Percentiles rank a stretch among this genome's conserved stretches.
These are phyloP conservation scores for Tetradesmus obliquus DNA, from an alignment of 139 green algal genomes.

Conservation along the genomic window DNA sequence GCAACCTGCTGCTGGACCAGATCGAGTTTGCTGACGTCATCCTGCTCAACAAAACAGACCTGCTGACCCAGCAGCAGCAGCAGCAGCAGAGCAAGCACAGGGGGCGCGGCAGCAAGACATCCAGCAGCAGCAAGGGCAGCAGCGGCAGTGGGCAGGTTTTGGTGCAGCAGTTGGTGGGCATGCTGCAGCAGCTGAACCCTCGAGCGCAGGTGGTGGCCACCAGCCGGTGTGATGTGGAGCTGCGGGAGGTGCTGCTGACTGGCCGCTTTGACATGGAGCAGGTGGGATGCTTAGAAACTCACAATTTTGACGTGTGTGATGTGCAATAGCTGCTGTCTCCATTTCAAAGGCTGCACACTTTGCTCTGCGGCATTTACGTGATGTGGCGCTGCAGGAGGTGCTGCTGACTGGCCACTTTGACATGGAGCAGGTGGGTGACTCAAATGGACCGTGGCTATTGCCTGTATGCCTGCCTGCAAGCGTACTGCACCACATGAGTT, in stretches of 20 bases:
- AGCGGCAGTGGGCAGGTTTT: not conserved
- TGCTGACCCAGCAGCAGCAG: not conserved
- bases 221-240: conserved; percentile 42
- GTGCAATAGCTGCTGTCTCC: too few species aligned
- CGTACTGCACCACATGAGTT: too few species aligned
- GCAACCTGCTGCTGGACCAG: conserved; percentile 75
- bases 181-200: conserved; percentile 70
- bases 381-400: conserved; percentile 56
- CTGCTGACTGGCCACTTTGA: conserved; percentile 61
- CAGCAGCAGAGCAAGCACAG: not conserved
- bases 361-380: not conserved
- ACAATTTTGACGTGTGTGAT: too few species aligned
- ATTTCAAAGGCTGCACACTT: too few species aligned
- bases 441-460: too few species aligned
- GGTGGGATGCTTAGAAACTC: not conserved
- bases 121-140: not conserved
- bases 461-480: too few species aligned
- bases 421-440: conserved; percentile 50
- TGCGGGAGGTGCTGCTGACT: conserved; percentile 59
- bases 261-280: conserved; percentile 67
- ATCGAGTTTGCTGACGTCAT: conserved; percentile 86
- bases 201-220: conserved; percentile 58
- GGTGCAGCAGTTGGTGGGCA: not conserved
- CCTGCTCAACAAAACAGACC: conserved; percentile 78
- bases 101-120: not conserved